Evolutionary conservation across 164 flowering plant species (phyloP).

Genomic region (Aristolochia californica): DNA sequence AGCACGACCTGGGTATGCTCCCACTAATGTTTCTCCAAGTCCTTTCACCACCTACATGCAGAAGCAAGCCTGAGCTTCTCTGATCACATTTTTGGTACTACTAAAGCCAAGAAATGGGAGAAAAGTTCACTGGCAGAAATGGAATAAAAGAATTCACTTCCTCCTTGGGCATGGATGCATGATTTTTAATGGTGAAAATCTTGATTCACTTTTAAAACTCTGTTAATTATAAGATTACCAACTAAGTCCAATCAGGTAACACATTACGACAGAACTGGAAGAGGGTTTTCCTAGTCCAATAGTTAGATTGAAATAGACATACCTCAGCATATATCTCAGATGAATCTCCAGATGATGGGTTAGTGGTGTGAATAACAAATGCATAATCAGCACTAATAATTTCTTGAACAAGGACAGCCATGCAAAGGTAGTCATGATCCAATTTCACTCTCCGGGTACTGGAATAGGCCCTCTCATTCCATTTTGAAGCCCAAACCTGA

Average conservation of each 20-base stretch:
- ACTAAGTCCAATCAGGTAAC: background rate
- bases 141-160: too few relatives aligned
- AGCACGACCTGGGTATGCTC: conserved; percentile 99
- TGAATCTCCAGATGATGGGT: conserved; percentile 89
- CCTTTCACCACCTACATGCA: conserved; percentile 76
- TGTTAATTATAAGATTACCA: too few relatives aligned
- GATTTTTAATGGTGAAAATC: too few relatives aligned
- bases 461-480: conserved; percentile 98
- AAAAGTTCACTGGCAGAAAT: too few relatives aligned
- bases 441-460: conserved; percentile 82
- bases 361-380: conserved; percentile 92
- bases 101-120: too few relatives aligned
- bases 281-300: too few relatives aligned
- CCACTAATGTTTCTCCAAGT: conserved; percentile 97
- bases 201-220: too few relatives aligned
- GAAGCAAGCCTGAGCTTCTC: too few relatives aligned
- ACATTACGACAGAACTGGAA: background rate
- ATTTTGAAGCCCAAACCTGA: conserved; percentile 98
- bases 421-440: conserved; percentile 86
- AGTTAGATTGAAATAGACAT: conserved; percentile 5
- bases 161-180: too few relatives aligned
- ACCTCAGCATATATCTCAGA: conserved; percentile 99
- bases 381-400: conserved; percentile 94
- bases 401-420: conserved; percentile 98
- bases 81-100: too few relatives aligned